Conservation (phyloP, 2,329 filamentous ascomycete genomes). For the Fusarium anguioides region DNA sequence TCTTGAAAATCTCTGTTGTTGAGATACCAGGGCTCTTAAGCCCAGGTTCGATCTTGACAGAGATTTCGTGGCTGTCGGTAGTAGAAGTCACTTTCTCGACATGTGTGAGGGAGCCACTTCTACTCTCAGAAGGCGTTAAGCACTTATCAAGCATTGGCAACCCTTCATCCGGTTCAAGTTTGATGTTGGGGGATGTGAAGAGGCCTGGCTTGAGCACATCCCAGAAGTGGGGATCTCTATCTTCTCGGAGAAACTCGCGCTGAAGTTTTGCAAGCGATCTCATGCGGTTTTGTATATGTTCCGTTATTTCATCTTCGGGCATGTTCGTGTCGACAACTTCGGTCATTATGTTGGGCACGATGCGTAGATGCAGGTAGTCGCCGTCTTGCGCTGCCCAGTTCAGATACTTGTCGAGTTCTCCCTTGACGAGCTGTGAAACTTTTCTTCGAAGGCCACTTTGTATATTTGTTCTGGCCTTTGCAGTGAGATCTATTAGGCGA, state of each 20-base stretch:
- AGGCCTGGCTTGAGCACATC: conserved; percentile 40
- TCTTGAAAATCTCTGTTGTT: background rate
- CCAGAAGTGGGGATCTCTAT: conserved; percentile 49
- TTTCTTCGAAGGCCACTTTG: conserved; percentile 51
- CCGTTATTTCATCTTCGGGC: conserved; percentile 48
- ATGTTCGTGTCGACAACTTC: conserved; percentile 51
- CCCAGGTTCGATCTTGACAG: conserved; percentile 23
- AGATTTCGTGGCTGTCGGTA: background rate
- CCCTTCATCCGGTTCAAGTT: conserved; percentile 32
- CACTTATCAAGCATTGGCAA: conserved; percentile 7
- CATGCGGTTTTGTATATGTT: conserved; percentile 52
- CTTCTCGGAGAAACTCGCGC: conserved; percentile 49
- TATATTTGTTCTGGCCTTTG: conserved; percentile 48
- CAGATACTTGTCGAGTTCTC: conserved; percentile 51
- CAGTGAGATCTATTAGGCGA: conserved; percentile 55
- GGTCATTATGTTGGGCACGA: conserved; percentile 54
- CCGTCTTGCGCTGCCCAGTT: conserved; percentile 57
- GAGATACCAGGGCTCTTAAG: conserved; percentile 16
- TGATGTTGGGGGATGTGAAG: conserved; percentile 34
- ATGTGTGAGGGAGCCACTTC: background rate
- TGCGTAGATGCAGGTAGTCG: conserved; percentile 49
- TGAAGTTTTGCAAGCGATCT: conserved; percentile 51
- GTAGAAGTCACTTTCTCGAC: conserved; percentile 24
- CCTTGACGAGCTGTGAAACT: conserved; percentile 49
- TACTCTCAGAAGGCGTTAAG: conserved; percentile 9